A percentile compares a stretch with the other conserved stretches of the same genome.
phyloP scores from a whole-genome alignment of 2,329 filamentous ascomycete species.

The Fusarium illudens region DNA sequence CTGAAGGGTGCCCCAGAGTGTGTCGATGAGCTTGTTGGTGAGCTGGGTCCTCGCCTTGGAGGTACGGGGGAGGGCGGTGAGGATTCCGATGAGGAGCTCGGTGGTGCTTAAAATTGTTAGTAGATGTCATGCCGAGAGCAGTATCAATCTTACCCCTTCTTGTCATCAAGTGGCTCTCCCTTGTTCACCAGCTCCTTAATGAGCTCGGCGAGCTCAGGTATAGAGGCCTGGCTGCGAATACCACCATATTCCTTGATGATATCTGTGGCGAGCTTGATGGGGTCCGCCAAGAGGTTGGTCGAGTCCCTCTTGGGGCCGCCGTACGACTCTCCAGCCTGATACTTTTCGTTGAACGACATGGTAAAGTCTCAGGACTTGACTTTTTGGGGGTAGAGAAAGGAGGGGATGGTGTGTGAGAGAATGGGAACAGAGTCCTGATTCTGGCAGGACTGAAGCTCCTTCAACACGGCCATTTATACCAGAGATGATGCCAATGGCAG shows the following conservation, averaged over 20 bases:
- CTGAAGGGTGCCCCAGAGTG: constrained; percentile 62
- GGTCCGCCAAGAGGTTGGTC: constrained; percentile 45
- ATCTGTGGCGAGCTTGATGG: constrained; percentile 45
- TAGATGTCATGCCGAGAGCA: neutral
- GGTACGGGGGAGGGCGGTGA: constrained; percentile 48
- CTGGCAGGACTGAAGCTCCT: neutral
- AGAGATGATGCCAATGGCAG: neutral
- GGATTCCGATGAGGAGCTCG: constrained; percentile 52
- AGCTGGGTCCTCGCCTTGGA: constrained; percentile 49
- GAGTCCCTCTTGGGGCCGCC: constrained; percentile 38
- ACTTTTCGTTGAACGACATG: constrained; percentile 49
- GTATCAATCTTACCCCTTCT: constrained; percentile 50
- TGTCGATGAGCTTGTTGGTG: constrained; percentile 60
- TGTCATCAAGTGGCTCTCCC: constrained; percentile 67
- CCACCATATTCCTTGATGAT: constrained; percentile 46
- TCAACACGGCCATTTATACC: constrained; percentile 21
- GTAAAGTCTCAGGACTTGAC: constrained; percentile 2
- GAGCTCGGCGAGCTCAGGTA: constrained; percentile 43
- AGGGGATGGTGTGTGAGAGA: neutral
- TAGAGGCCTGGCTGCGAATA: constrained; percentile 41
- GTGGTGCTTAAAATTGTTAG: constrained; percentile 47
- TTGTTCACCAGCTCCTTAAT: constrained; percentile 47
- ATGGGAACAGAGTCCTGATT: neutral
- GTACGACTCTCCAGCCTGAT: constrained; percentile 51
- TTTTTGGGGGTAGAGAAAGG: neutral